A percentile compares a stretch with the other conserved stretches of the same genome.
Evolutionary conservation across 352 stramenopile species (phyloP).

Genomic region (Phytophthora pistaciae): DNA sequence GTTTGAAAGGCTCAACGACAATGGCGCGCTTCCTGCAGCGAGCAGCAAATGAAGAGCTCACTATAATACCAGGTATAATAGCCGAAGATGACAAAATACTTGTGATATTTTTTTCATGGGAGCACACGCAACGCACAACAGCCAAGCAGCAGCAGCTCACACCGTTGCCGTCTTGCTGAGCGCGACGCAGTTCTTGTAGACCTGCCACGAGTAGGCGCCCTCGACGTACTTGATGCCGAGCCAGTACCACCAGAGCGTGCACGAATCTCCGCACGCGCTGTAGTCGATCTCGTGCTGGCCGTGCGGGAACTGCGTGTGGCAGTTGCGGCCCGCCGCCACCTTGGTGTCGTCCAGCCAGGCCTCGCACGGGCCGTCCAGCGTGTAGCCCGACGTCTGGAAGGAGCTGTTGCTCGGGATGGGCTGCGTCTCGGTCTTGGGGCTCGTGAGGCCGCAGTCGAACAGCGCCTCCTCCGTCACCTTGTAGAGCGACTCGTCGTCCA

Average conservation of each 20-base stretch:
- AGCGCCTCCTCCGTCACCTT: constrained; percentile 55
- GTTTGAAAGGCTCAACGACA: neutral
- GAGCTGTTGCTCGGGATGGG: constrained; percentile 53
- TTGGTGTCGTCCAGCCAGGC: constrained; percentile 64
- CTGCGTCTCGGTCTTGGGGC: constrained; percentile 49
- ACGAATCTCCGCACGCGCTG: constrained; percentile 49
- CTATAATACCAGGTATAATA: neutral
- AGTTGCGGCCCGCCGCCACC: constrained; percentile 52
- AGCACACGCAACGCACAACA: constrained; percentile 32
- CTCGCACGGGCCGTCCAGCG: constrained; percentile 66
- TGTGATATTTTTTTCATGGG: constrained; percentile 31
- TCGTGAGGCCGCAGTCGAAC: constrained; percentile 67
- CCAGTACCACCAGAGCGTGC: constrained; percentile 65
- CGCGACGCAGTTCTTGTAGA: constrained; percentile 69
- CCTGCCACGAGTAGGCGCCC: constrained; percentile 65
- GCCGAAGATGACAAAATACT: neutral
- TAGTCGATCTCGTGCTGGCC: constrained; percentile 59
- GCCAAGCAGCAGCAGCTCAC: constrained; percentile 18
- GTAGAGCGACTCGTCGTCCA: constrained; percentile 67
- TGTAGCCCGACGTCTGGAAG: constrained; percentile 62
- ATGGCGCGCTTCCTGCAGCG: constrained; percentile 4
- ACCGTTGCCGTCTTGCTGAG: constrained; percentile 24
- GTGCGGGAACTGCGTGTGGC: constrained; percentile 46
- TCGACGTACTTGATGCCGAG: constrained; percentile 61
- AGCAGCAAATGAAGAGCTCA: neutral